Base-by-base conservation (phyloP, 306 rosid species). In the Fagus crenata region DNA sequence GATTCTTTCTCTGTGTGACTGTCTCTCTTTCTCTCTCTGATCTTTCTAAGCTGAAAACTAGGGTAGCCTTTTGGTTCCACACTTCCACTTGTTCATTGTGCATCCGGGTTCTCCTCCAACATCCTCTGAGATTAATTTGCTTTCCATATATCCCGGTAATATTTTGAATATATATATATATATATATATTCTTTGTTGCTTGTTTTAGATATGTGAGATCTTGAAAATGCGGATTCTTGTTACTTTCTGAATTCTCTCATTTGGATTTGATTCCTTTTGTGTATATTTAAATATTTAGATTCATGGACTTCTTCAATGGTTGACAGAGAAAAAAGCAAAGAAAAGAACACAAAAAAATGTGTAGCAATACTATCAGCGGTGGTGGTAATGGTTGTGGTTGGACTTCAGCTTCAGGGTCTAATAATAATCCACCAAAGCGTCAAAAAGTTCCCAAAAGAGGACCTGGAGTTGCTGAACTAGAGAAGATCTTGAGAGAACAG, bases 401-500 rank as follows among this genome's bases (percentile, higher is more conserved):
- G 81, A 79, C 65, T 56, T 67, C 80, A 3, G 18, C 78, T 0
- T 59, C 59, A 22, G 28, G 28, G 28, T 22, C 28, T 22, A 22
- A 22, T 22, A 81, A 69, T 56, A 86, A 81, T 67, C 78, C 73
- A 5, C 79, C 13, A 36, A 89, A 87, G 71, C 84, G 87, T 15
- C 84, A 84, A 1, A 87, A 84, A 49, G 73, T 85, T 2, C 93
- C 96, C 1, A 86, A 86, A 81, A 82, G 97, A 86, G 96, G 97
- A 5, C 97, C 93, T 7, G 93, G 93, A 35, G 97, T 92, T 6
- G 93, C 96, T 0, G 91, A 89, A 55, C 92, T 92, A 0, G 93
- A 90, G 79, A 92, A 90, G 79, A 87, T 92, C 36, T 67, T 89
- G 43, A 85, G 88, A 72, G 92, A 92, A 8, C 89, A 87, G 68